Percentiles rank a stretch among this genome's conserved stretches.
phyloP scores from a whole-genome alignment of 2,329 filamentous ascomycete genomes.

The Cercospora brassicicola region DNA sequence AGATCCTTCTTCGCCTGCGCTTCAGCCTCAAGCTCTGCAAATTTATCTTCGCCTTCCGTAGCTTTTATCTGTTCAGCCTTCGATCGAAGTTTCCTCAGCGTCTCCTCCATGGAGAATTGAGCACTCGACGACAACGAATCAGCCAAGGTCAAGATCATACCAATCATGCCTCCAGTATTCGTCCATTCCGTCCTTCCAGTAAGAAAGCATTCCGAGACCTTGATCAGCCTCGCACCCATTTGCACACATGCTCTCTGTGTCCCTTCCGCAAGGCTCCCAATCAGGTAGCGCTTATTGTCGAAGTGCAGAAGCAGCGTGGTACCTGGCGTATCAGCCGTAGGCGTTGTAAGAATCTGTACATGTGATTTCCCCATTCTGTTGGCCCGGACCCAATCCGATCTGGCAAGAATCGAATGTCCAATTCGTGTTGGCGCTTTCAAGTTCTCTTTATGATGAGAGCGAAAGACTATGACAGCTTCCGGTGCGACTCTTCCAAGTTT shows the following conservation, averaged over 20 bases:
- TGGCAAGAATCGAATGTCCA: background rate
- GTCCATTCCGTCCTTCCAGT: slow-evolving; percentile 75
- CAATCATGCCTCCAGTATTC: slow-evolving; percentile 77
- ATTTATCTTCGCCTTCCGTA: slow-evolving; percentile 27
- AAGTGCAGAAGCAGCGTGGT: slow-evolving; percentile 76
- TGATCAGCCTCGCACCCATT: slow-evolving; percentile 63
- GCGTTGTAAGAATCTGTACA: slow-evolving; percentile 74
- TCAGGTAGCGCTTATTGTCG: slow-evolving; percentile 77
- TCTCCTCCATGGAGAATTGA: slow-evolving; percentile 45
- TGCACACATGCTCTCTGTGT: slow-evolving; percentile 75
- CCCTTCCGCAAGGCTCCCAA: slow-evolving; percentile 81
- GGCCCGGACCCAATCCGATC: background rate
- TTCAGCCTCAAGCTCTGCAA: slow-evolving; percentile 34
- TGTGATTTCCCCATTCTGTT: slow-evolving; percentile 64
- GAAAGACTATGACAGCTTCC: background rate
- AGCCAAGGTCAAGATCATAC: slow-evolving; percentile 80
- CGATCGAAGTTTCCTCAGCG: slow-evolving; percentile 41
- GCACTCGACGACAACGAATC: slow-evolving; percentile 58
- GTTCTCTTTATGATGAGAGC: background rate
- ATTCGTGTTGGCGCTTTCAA: slow-evolving; percentile 13
- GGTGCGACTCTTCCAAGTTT: background rate
- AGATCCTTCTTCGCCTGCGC: slow-evolving; percentile 37
- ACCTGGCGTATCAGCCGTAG: slow-evolving; percentile 84
- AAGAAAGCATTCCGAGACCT: slow-evolving; percentile 76
- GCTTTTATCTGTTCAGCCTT: slow-evolving; percentile 39